Evolutionary conservation across 768 basidiomycete genomes (phyloP), one percentile per base, ranked within the genome.

Genomic region (Rickenella mellea): DNA sequence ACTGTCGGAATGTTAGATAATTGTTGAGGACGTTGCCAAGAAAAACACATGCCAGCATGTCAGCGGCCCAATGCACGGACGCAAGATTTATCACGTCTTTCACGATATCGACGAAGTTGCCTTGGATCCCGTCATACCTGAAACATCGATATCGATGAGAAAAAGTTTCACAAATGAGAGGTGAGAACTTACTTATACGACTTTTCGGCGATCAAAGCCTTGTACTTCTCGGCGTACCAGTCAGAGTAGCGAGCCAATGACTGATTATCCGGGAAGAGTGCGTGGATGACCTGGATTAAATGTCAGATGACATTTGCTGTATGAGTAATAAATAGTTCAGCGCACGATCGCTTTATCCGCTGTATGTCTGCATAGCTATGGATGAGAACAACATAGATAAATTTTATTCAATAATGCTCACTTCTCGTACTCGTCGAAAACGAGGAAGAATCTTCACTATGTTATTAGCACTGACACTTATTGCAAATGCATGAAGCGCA

Each of bases 31-130:
- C 15, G 15, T 3, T 14, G 6, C 22, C 11, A 33, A 32, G 27
- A 29, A 22, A 36, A 24, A 52, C 30, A 43, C 63, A 20, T 36
- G 68, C 68, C 17, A 69, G 43, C 42, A 58, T 51, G 41, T 65
- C 60, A 2, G 66, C 63, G 21, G 62, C 61, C 58, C 69, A 68
- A 41, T 69, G 62, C 1, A 65, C 60, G 2, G 60, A 55, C 15
- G 63, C 58, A 8, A 67, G 54, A 40, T 73, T 73, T 53, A 71
- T 59, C 9, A 76, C 71, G 44, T 73, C 68, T 28, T 63, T 59
- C 14, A 72, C 67, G 43, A 76, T 61, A 48, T 78, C 70, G 42
- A 76, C 51, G 27, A 62, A 64, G 30, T 49, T 59, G 27, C 63
- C 66, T 6, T 58, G 49, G 14, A 60, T 46, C 24, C 59, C 59